Conservation (phyloP, 805 yeast genomes). For the Candida rishiriensis region DNA sequence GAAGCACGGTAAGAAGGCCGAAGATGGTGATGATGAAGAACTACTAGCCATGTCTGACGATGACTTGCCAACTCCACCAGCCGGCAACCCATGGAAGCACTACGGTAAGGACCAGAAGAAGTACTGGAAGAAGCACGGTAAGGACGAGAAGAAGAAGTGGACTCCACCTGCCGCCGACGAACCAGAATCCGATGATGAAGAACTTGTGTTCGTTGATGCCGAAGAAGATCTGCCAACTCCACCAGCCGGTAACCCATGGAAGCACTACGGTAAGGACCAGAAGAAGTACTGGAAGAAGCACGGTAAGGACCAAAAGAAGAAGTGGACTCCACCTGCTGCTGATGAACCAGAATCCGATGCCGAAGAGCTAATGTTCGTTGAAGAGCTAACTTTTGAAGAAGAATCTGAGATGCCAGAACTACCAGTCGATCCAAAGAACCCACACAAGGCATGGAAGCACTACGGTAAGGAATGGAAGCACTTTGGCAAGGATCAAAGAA, state of each 20-base stretch:
- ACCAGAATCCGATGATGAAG: not conserved
- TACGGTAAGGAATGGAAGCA: constrained; percentile 10
- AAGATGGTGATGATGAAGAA: not conserved
- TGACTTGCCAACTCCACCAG: constrained; percentile 4
- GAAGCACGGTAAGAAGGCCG: constrained; percentile 18
- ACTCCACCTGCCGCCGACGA: constrained; percentile 3
- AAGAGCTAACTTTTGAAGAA: not conserved
- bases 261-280: constrained; percentile 17
- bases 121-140: constrained; percentile 6
- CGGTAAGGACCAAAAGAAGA: constrained; percentile 21
- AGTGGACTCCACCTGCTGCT: constrained; percentile 14
- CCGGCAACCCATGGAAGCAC: constrained; percentile 13
- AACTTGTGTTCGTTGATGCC: too few relatives aligned
- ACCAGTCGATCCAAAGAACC: constrained; percentile 9
- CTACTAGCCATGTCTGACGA: not conserved
- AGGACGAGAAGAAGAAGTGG: constrained; percentile 14
- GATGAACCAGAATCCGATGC: constrained; percentile 12
- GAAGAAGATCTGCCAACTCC: constrained; percentile 5
- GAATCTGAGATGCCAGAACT: not conserved
- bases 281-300: constrained; percentile 15
- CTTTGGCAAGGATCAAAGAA: constrained; percentile 18
- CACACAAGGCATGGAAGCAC: constrained; percentile 12
- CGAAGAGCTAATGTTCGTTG: not conserved
- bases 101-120: constrained; percentile 12
- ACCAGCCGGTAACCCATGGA: constrained; percentile 6